Base-by-base conservation (phyloP, 2,329 filamentous ascomycete genomes). In the Clarireedia homoeocarpa region DNA sequence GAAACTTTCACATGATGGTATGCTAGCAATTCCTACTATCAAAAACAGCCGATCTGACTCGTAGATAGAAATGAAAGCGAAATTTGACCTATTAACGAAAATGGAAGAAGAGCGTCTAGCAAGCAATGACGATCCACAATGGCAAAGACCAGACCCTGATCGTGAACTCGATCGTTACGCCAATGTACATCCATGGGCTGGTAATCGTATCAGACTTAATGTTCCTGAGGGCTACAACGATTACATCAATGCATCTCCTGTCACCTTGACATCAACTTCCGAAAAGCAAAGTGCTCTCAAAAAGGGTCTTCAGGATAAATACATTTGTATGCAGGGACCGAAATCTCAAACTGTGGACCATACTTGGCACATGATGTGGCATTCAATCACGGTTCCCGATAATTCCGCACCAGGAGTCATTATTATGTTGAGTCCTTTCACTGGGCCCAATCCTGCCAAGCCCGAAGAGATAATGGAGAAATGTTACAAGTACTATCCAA, bases 321-420 rank as follows among this genome's bases (percentile, higher is more conserved):
- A 95, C 71, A 96, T 99, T 64, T 94, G 91, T 52, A 96, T 95
- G 70, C 90, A 95, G 73, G 94, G 94, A 0, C 94, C 94, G 5
- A 96, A 91, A 66, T 72, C 78, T 58, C 81, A 82, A 26, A 89
- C 88, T 15, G 78, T 86, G 55, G 82, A 85, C 62, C 90, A 95
- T 67, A 88, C 95, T 62, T 99, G 92, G 89, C 89, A 94, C 67
- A 99, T 99, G 94, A 77, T 96, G 38, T 88, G 89, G 69, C 85
- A 95, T 66, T 89, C 95, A 71, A 51, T 68, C 9, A 58, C 64
- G 12, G 61, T 58, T 20, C 66, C 66, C 12, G 64, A 65, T 51
- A 82, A 77, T n/a, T 72, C 73, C 26, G 83, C 85, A 47, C 83
- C 86, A 2, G 90, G 84, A 1, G 89, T 97, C 56, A 86, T 97